A percentile compares a stretch with the other conserved stretches of the same genome.
phyloP scores from a whole-genome alignment of 2,329 filamentous ascomycete genomes.

The Curvularia hawaiiensis region DNA sequence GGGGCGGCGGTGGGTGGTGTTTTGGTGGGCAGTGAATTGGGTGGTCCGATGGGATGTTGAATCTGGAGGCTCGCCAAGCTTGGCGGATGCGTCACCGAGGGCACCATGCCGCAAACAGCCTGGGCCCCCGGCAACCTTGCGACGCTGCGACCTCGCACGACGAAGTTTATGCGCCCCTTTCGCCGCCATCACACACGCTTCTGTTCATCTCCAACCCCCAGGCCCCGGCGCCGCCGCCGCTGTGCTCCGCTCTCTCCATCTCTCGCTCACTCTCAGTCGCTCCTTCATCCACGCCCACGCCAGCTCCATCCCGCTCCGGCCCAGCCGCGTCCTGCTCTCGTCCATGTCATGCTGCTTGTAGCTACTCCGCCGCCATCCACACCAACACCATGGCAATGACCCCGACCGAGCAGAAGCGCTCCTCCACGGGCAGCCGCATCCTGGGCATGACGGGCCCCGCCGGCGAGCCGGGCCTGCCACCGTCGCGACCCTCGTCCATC shows the following conservation, averaged over 20 bases:
- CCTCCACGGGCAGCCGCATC: conserved; percentile 43
- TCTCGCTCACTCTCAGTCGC: conserved; percentile 23
- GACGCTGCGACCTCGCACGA: conserved; percentile 15
- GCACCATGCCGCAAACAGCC: conserved; percentile 16
- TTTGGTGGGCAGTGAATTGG: conserved; percentile 15
- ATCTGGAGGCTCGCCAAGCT: conserved; percentile 22
- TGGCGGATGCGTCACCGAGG: conserved; percentile 21
- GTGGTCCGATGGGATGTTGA: conserved; percentile 27
- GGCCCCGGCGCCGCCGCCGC: conserved; percentile 23
- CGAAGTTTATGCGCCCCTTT: conserved; percentile 28
- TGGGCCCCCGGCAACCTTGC: conserved; percentile 19
- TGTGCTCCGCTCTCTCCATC: conserved; percentile 12
- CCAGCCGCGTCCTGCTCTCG: conserved; percentile 14
- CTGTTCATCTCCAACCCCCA: conserved; percentile 3
- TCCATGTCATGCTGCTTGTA: conserved; percentile 45
- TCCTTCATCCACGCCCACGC: conserved; percentile 10
- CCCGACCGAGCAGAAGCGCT: conserved; percentile 39
- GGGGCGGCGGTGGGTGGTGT: conserved; percentile 9
- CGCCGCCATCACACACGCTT: conserved; percentile 12
- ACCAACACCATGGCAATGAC: conserved; percentile 42
- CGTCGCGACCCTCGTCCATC: conserved; percentile 53
- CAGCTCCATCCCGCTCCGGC: conserved; percentile 1
- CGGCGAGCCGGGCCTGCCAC: conserved; percentile 55
- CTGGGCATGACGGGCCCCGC: conserved; percentile 52
- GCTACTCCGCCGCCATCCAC: conserved; percentile 28